These are phyloP conservation scores for Plenodomus tracheiphilus DNA, from an alignment of 2,329 filamentous ascomycete species.

Conservation along the genomic window DNA sequence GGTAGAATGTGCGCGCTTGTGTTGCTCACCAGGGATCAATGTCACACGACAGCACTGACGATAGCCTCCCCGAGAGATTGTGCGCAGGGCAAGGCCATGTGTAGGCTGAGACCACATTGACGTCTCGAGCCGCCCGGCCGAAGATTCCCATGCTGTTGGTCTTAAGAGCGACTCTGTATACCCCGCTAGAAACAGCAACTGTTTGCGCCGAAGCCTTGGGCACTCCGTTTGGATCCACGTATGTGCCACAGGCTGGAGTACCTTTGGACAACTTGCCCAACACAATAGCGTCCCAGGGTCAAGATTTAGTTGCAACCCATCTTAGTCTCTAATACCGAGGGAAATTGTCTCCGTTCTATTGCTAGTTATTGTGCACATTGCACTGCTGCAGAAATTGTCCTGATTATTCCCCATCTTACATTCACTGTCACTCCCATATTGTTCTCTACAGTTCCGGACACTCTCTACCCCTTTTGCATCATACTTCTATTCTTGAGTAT, in stretches of 20 bases:
- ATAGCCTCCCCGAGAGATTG: neutral
- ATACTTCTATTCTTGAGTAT: neutral
- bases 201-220: neutral
- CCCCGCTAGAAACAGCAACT: neutral
- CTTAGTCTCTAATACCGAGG: neutral
- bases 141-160: conserved; percentile 4
- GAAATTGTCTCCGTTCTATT: neutral
- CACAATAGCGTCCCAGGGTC: conserved; percentile 24
- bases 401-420: neutral
- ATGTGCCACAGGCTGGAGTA: conserved; percentile 17
- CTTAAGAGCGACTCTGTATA: neutral
- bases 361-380: neutral
- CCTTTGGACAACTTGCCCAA: conserved; percentile 11
- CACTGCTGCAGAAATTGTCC: neutral
- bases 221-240: conserved; percentile 8
- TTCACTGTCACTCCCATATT: neutral
- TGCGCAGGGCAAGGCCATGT: conserved; percentile 8
- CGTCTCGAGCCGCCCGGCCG: conserved; percentile 3
- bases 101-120: conserved; percentile 4
- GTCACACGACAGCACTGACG: conserved; percentile 14
- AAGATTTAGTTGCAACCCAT: conserved; percentile 2
- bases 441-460: neutral
- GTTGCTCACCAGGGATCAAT: conserved; percentile 6
- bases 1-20: conserved; percentile 8
- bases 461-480: neutral